Conservation (phyloP, 2,329 filamentous ascomycete genomes). For the Gremmenia infestans region DNA sequence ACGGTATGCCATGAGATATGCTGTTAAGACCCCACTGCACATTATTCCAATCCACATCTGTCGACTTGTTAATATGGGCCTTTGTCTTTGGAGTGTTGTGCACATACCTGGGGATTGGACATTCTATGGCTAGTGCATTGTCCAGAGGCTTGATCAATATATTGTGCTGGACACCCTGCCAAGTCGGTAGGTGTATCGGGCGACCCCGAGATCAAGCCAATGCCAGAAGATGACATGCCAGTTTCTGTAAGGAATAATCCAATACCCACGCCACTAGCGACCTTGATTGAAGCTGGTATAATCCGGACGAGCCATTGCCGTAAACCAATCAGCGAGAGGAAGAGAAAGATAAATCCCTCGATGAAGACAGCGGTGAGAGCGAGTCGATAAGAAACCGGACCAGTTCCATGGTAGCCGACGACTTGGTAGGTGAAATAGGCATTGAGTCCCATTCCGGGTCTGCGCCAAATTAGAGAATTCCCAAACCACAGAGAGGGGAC, state of each 20-base stretch:
- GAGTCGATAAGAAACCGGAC: constrained; percentile 52
- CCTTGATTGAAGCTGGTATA: constrained; percentile 61
- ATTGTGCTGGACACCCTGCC: constrained; percentile 63
- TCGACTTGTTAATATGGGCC: not conserved
- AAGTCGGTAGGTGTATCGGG: constrained; percentile 68
- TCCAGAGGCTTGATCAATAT: constrained; percentile 41
- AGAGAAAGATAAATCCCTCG: constrained; percentile 59
- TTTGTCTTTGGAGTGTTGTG: not conserved
- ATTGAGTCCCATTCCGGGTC: constrained; percentile 63
- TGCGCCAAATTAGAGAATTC: constrained; percentile 27
- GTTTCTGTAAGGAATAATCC: constrained; percentile 60
- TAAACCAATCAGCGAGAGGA: constrained; percentile 62
- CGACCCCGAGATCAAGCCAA: constrained; percentile 72
- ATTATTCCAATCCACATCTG: constrained; percentile 83
- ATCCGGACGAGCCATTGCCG: constrained; percentile 67
- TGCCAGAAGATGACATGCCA: constrained; percentile 72
- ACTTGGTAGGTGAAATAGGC: constrained; percentile 66
- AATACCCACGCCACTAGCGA: constrained; percentile 60
- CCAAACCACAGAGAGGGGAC: constrained; percentile 22
- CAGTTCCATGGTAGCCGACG: constrained; percentile 54
- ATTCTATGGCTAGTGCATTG: constrained; percentile 60
- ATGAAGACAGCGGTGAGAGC: constrained; percentile 61
- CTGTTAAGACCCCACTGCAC: constrained; percentile 72
- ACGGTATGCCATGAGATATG: constrained; percentile 74
- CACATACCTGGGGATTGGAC: constrained; percentile 63